Evolutionary conservation across 2,329 filamentous ascomycete species (phyloP), one percentile per base, ranked within the genome.

Genomic region (Aspergillus novoparasiticus): DNA sequence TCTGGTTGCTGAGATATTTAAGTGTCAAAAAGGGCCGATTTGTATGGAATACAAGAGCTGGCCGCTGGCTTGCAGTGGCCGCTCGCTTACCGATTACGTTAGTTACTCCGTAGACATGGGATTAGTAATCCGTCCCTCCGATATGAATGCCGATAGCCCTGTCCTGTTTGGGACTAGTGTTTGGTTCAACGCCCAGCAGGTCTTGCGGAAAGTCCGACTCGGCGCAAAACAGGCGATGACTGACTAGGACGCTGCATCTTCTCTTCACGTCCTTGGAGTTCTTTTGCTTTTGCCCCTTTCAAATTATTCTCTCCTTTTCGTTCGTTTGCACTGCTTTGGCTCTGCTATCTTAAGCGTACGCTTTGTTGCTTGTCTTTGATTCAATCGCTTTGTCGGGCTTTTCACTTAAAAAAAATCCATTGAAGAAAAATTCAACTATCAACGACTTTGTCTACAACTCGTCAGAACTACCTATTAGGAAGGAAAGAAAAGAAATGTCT

Each of bases 401-500:
- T 46, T 39, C 26, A 63, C 12, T 46, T 21, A 43, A 58, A 60
- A 39, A 30, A 43, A 54, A 32, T 64, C 59, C 16, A 36, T 36
- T 16, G 60, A 59, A 51, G 60, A 56, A 61, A 63, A 62, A 63
- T 36, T 39, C 36, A n/a, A 56, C 54, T 59, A 12, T 51, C 30
- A 12, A 64, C 51, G 45, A 58, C 59, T 58, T 60, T 45, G 26
- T 51, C 28, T 16, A n/a, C 48, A 5, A 6, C 19, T 19, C 36
- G n/a, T 30, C 63, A 14, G 34, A 9, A 34, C 34, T 48, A 50
- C 48, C 41, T 26, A 48, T 34, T 55, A 61, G 28, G 53, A 58
- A 43, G 4, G 12, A 32, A 51, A 62, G 53, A 61, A 46, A 63
- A 74, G 32, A 70, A 55, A 80, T 91, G 89, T 90, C 89, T 76